A percentile compares a stretch with the other conserved stretches of the same genome.
Conservation (phyloP, 2,329 filamentous ascomycete genomes). For the Calonectria honghensis region DNA sequence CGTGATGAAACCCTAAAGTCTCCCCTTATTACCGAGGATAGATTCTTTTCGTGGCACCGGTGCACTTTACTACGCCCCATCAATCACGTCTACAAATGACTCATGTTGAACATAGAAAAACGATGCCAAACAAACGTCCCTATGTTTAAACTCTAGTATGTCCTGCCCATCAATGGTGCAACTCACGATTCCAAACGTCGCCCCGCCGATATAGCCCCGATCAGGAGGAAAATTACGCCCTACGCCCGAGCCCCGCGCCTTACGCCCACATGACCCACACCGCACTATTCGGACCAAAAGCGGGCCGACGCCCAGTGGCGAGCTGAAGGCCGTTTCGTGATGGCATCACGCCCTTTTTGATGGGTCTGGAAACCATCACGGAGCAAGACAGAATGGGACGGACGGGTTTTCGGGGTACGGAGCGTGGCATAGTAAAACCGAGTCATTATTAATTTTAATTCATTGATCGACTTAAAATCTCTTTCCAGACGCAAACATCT, state of each 20-base stretch:
- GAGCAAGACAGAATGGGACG: neutral
- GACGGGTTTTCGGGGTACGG: neutral
- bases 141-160: neutral
- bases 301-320: neutral
- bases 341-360: conserved; percentile 11
- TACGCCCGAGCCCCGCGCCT: conserved; percentile 7
- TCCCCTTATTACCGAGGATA: neutral
- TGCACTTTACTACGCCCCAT: neutral
- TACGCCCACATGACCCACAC: neutral
- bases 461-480: neutral
- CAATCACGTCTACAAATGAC: neutral
- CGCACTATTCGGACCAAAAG: neutral
- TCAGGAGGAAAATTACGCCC: neutral
- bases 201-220: conserved; percentile 9
- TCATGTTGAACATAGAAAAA: neutral
- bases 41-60: neutral
- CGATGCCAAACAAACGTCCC: neutral
- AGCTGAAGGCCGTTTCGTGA: neutral
- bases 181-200: neutral
- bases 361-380: neutral
- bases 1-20: neutral
- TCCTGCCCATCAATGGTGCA: neutral
- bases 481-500: neutral
- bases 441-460: neutral
- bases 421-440: neutral